phyloP scores from a whole-genome alignment of 2,329 filamentous ascomycete species.

The Beauveria rudraprayagi region DNA sequence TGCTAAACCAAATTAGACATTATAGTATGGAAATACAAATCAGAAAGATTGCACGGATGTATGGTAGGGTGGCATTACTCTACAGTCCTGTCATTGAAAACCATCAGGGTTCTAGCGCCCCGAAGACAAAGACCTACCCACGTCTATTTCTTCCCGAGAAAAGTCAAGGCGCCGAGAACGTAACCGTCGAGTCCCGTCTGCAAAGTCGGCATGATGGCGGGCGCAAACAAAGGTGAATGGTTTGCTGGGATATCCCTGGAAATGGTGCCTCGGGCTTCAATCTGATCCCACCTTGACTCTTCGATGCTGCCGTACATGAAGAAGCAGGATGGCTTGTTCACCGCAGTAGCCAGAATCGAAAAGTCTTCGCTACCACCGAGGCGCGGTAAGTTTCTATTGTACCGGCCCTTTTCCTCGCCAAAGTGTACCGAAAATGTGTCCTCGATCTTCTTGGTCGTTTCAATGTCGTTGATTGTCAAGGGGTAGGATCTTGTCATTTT shows the following conservation, averaged over 20 bases:
- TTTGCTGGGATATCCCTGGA: conserved; percentile 18
- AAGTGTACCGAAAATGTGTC: conserved; percentile 39
- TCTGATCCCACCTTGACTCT: conserved; percentile 14
- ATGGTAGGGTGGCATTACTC: neutral
- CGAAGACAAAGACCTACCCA: neutral
- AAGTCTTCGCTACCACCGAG: conserved; percentile 50
- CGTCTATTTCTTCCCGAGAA: conserved; percentile 6
- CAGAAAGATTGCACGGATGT: neutral
- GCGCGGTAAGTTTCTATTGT: conserved; percentile 31
- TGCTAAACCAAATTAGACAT: neutral
- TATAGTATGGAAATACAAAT: neutral
- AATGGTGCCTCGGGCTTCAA: conserved; percentile 10
- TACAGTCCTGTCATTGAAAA: neutral
- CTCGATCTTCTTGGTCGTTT: conserved; percentile 33
- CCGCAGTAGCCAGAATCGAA: conserved; percentile 17
- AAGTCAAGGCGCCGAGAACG: conserved; percentile 15
- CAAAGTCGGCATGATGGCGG: conserved; percentile 18
- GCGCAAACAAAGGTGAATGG: conserved; percentile 20
- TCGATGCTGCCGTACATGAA: conserved; percentile 17
- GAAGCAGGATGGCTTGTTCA: conserved; percentile 16
- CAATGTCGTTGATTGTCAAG: conserved; percentile 42
- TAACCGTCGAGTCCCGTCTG: conserved; percentile 17
- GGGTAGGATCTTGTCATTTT: conserved; percentile 35
- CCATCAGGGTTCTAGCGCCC: neutral
- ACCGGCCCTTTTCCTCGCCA: conserved; percentile 18